Base-by-base conservation (phyloP, 176 grass and related monocot species). In the Musa troglodytarum region DNA sequence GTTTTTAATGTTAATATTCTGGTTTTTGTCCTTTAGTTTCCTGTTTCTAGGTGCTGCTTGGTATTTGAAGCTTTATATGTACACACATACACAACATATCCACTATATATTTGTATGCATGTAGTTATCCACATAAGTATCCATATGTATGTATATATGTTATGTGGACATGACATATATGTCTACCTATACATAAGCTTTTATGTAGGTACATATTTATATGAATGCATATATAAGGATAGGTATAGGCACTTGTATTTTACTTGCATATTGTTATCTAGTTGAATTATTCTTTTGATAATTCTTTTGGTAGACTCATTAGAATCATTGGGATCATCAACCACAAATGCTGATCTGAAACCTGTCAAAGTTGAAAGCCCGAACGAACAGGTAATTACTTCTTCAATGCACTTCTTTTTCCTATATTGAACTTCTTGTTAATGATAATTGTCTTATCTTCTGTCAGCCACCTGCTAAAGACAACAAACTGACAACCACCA, bases 381-480 rank as follows among this genome's bases (percentile, higher is more conserved):
- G 49, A 78, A 65, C 63, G 76, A 85, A 62, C 86, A 87, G 90
- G 86, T 87, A 53, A 43, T 65, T 79, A 72, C 19, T 51, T 54
- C 34, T 43, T 43, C 3, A 6, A 63, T 4, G 78, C 15, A 55
- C 15, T 2, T 23, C 9, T 23, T 75, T 43, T 69, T 85, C 56
- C 11, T 19, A 16, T 16, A 12, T 19, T 53, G 11, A 2, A 17
- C 2, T n/a, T 24, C 53, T 8, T 8, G 3, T 74, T 55, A 17
- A 43, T 71, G 68, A 50, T 51, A n/a, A 49, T 24, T 34, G 21
- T 71, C 34, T 43, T 28, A 34, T 9, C 15, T 69, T 55, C 71
- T 65, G 22, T 80, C 65, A 92, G 90, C 29, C n/a, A 63, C 63
- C 88, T 65, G 73, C 19, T 49, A 85, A 89, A 63, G 84, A 89